Evolutionary conservation across 257 asterid species (phyloP), one percentile per base, ranked within the genome.

Genomic region (Primulina tabacum): DNA sequence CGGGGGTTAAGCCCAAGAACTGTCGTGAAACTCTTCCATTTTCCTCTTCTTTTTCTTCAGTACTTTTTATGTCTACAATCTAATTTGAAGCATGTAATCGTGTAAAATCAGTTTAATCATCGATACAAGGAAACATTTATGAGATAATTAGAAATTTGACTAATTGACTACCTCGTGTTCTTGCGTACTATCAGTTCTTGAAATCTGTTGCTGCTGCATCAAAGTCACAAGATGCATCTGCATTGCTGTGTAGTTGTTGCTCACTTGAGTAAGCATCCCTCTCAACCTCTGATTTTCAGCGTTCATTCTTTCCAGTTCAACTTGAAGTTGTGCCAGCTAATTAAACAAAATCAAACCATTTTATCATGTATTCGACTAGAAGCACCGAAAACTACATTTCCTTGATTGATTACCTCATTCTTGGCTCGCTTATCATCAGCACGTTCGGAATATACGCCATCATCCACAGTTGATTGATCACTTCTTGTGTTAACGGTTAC

Each of bases 391-490:
- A 8, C 18, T 57, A 0, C 8, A 17, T 71, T 61, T 0, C 58
- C 57, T 10, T 2, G 17, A 2, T 47, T 10, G 50, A 29, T 58
- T 71, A 94, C 99, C 96, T 91, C 96, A 70, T 64, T 73, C 59
- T 82, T 85, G 17, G 89, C 81, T 76, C 81, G 65, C 71, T 83
- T 82, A 34, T 83, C 90, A 58, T 85, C 89, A 1, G 69, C 75
- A 29, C 18, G 53, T 35, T 82, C 89, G 0, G 79, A 75, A 5
- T 86, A 80, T 78, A 82, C 20, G 30, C 88, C 88, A 69, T 94
- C 97, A 55, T 89, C 98, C 69, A 89, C 82, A 12, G 89, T 89
- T 12, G 98, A 89, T 67, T 88, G 95, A 76, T 91, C 99, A 60
- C 96, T 89, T 38, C 96, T 85, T 2, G 95, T 76, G 71, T 94